Conservation (phyloP, 352 stramenopile genomes). For the Phytophthora fragariaefolia region DNA sequence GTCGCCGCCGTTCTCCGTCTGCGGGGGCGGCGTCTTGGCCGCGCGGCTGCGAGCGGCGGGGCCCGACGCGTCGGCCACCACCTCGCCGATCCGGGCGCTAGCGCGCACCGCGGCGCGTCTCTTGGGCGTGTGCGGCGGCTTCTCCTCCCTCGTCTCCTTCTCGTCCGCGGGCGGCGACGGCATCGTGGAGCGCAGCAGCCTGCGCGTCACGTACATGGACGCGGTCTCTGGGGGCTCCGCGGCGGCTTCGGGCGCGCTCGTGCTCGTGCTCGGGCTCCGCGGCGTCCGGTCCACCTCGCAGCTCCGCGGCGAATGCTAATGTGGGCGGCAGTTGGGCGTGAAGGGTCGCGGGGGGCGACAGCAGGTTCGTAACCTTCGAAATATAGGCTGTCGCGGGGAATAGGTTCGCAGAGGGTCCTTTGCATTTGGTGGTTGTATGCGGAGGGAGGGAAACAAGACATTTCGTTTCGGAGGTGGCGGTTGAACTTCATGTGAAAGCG, state of each 20-base stretch:
- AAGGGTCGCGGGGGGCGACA: conserved; percentile 26
- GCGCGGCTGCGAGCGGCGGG: conserved; percentile 7
- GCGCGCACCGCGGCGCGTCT: conserved; percentile 26
- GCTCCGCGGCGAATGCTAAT: conserved; percentile 28
- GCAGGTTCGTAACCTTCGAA: conserved; percentile 17
- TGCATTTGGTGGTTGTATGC: background rate
- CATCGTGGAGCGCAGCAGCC: conserved; percentile 67
- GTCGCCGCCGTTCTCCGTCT: conserved; percentile 23
- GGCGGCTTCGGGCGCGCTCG: background rate
- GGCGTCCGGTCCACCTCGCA: background rate
- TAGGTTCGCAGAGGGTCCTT: background rate
- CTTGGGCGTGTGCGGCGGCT: conserved; percentile 27
- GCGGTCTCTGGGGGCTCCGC: background rate
- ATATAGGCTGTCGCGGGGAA: conserved; percentile 7
- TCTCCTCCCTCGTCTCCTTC: conserved; percentile 11
- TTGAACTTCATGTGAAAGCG: background rate
- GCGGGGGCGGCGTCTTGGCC: conserved; percentile 18
- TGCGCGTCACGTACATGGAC: conserved; percentile 73
- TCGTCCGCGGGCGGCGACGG: conserved; percentile 14
- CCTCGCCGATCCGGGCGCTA: conserved; percentile 27
- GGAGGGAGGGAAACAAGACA: background rate
- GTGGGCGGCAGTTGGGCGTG: conserved; percentile 26
- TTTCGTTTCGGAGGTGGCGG: background rate
- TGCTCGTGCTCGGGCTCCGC: no score
- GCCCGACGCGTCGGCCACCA: conserved; percentile 12